Percentiles rank a stretch among this genome's conserved stretches.
Evolutionary conservation across 2,329 filamentous ascomycete species (phyloP).

Genomic region (Aspergillus quadrilineatus): DNA sequence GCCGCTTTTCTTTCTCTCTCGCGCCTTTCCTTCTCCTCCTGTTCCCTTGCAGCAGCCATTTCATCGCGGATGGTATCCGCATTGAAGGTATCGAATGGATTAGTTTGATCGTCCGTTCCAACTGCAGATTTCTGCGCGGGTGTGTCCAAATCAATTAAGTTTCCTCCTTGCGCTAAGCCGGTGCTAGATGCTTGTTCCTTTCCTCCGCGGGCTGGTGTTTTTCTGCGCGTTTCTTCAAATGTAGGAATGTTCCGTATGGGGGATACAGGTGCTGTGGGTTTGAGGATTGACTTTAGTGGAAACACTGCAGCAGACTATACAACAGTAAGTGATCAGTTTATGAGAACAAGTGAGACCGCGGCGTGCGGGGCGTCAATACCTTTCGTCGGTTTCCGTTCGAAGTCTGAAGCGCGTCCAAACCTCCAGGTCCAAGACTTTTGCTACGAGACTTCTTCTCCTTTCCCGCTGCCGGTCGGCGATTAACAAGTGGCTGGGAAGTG

Average conservation of each 20-base stretch:
- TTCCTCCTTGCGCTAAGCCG: conserved; percentile 29
- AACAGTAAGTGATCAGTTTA: conserved; percentile 7
- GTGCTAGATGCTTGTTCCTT: conserved; percentile 23
- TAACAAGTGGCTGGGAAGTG: conserved; percentile 37
- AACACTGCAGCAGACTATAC: conserved; percentile 42
- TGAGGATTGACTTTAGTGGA: conserved; percentile 70
- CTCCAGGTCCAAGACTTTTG: conserved; percentile 93
- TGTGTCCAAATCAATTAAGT: conserved; percentile 46
- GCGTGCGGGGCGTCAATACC: conserved; percentile 51
- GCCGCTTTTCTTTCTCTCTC: conserved; percentile 60
- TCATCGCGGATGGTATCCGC: conserved; percentile 44
- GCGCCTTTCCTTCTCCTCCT: conserved; percentile 64
- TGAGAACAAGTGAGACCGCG: conserved; percentile 1
- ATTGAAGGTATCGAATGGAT: conserved; percentile 50
- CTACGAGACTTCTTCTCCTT: conserved; percentile 72
- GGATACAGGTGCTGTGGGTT: conserved; percentile 68
- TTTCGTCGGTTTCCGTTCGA: conserved; percentile 75
- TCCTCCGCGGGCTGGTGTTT: conserved; percentile 37
- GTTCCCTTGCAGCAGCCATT: conserved; percentile 66
- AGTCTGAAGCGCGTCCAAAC: conserved; percentile 76
- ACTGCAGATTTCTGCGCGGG: conserved; percentile 33
- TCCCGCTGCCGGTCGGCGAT: conserved; percentile 38
- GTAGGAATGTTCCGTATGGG: conserved; percentile 66
- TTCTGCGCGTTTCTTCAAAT: conserved; percentile 52
- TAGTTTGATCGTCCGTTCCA: conserved; percentile 45